Base-by-base conservation (phyloP, 1,284 basidiomycete species). In the Ganoderma leucocontextum region DNA sequence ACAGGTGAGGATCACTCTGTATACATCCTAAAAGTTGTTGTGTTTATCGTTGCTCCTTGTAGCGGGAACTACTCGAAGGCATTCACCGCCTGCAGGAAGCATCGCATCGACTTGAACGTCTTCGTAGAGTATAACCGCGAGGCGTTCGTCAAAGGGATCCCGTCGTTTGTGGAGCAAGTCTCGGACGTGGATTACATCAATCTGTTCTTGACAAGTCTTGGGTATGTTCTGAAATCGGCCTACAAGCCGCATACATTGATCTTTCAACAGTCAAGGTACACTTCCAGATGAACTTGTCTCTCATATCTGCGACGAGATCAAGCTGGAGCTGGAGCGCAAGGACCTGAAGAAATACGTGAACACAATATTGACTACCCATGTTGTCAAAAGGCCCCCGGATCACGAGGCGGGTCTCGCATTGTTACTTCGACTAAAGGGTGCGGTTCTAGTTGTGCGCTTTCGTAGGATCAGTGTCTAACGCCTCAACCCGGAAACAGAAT, bases 171-270 rank as follows among this genome's bases (percentile, higher is more conserved):
- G 4, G 88, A 93, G 59, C 95, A 99, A 79, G 86, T 99, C 9
- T 86, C 89, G 42, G 95, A 98, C 73, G 91, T 95, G 1, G 98
- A 99, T 79, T 90, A 96, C 79, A 86, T 99, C 73, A 98, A 98
- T 78, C 84, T 99, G 63, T 97, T 99, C 81, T 83, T 99, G 66
- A 94, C 96, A 19, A 90, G 87, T 25, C 75, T 99, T 36, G 94
- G 93, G 93, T 95, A 72, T 65, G 91, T 82, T 22, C 33, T 41
- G 8, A 33, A n/a, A 41, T 6, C 52, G 36, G 36, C 19, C 25
- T 36, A 39, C 38, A 33, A 41, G 12, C 29, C 17, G 29, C 22
- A 5, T 36, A 52, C 17, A 53, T 44, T 22, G 66, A 61, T 15
- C n/a, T 69, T 57, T 72, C 29, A 53, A 67, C 67, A 91, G 92